Base-by-base conservation (phyloP, 768 basidiomycete species). In the Mycena metata region DNA sequence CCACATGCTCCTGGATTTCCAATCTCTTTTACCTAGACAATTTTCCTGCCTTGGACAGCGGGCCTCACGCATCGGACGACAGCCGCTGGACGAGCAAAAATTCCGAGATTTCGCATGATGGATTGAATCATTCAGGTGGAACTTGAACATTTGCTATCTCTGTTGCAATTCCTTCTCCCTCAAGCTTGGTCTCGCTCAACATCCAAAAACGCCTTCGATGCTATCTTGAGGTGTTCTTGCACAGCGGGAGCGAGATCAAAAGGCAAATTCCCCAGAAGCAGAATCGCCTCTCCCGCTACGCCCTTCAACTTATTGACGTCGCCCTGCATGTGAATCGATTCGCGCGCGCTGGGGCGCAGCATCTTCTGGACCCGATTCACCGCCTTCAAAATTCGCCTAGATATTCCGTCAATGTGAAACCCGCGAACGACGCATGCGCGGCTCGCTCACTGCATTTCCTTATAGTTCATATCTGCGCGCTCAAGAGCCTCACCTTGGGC, bases 401-500 rank as follows among this genome's bases (percentile, higher is more conserved):
- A 39, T 33, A 19, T 69, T 13, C 36, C 7, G 30, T 49, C 23
- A 24, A 23, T 64, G 13, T 42, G 30, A 46, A 6, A 41, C 7
- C 41, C 21, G 3, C 24, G 15, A 15, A 33, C 6, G 46, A n/a
- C n/a, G n/a, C n/a, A 49, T 58, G 30, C 26, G 26, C 76, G 80
- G 66, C 62, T 84, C 83, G 12, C 77, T n/a, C 79, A 73, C 49
- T 72, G 61, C 2, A 67, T 23, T n/a, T 39, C 52, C 2, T 62
- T 83, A 47, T 76, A 69, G 35, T 76, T 76, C 46, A 71, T 66
- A 4, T 70, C 73, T 11, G 82, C 42, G 24, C 69, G 72, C 39
- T 85, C 85, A 1, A 83, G 72, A 23, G 76, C 76, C 11, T 81
- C 74, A 59, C 83, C 80, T n/a, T 61, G 54, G n/a, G 72, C 79